Percentiles rank a stretch among this genome's conserved stretches.
These are phyloP conservation scores for Agastache rugosa DNA, from an alignment of 257 asterid genomes.

Conservation along the genomic window DNA sequence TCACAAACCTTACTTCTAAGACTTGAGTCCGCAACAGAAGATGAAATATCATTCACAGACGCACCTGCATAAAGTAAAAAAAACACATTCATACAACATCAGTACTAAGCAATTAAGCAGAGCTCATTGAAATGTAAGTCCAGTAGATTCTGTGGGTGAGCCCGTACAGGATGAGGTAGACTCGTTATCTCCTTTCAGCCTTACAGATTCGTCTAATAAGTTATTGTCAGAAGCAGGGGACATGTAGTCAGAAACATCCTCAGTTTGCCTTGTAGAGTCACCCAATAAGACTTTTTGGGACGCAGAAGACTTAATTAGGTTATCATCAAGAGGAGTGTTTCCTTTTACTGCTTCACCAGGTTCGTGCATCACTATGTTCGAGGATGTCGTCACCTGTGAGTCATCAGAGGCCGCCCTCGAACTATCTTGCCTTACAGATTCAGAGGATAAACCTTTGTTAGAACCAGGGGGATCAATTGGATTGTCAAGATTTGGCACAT, in stretches of 20 bases:
- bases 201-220: constrained; percentile 16
- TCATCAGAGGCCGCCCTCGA: constrained; percentile 23
- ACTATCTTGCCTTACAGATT: constrained; percentile 35
- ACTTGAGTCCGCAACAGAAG: constrained; percentile 23
- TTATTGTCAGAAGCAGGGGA: constrained; percentile 29
- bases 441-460: constrained; percentile 27
- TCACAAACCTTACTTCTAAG: constrained; percentile 23
- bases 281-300: constrained; percentile 9
- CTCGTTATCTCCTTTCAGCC: constrained; percentile 26
- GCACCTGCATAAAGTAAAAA: constrained; percentile 33
- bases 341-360: constrained; percentile 34
- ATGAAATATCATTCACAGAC: constrained; percentile 15
- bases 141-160: constrained; percentile 39
- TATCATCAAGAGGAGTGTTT: constrained; percentile 9
- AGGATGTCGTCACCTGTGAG: constrained; percentile 22
- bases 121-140: constrained; percentile 25
- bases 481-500: constrained; percentile 19
- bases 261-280: constrained; percentile 40
- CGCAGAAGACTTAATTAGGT: constrained; percentile 33
- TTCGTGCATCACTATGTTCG: constrained; percentile 32
- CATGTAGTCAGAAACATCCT: constrained; percentile 30
- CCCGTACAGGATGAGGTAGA: constrained; percentile 31
- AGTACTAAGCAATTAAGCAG: background rate
- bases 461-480: constrained; percentile 34
- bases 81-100: background rate